phyloP scores from a whole-genome alignment of 352 stramenopile genomes.

The Pythium oligandrum region DNA sequence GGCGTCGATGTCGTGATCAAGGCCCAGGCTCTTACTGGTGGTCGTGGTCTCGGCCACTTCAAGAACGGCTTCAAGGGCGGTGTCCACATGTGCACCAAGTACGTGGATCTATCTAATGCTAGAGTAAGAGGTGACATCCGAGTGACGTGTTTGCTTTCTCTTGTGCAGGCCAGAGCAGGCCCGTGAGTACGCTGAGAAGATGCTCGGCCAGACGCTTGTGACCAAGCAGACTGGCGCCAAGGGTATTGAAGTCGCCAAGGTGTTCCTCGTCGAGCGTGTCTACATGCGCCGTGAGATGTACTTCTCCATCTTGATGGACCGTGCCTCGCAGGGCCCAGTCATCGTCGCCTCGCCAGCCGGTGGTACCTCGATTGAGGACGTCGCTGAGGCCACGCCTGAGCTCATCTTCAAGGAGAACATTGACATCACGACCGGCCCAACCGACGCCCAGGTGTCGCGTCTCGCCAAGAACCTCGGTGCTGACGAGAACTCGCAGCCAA shows the following conservation, averaged over 20 bases:
- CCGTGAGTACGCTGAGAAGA: slow-evolving; percentile 80
- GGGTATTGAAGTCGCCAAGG: slow-evolving; percentile 87
- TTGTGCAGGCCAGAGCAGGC: slow-evolving; percentile 60
- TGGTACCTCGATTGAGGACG: slow-evolving; percentile 96
- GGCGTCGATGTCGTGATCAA: slow-evolving; percentile 94
- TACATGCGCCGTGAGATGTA: slow-evolving; percentile 97
- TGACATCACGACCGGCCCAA: slow-evolving; percentile 92
- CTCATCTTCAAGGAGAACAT: slow-evolving; percentile 93
- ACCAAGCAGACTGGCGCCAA: slow-evolving; percentile 93
- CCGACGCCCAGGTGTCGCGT: slow-evolving; percentile 66
- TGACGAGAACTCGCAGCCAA: slow-evolving; percentile 36
- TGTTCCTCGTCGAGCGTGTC: slow-evolving; percentile 91
- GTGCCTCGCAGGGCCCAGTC: slow-evolving; percentile 91
- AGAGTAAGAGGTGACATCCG: not conserved
- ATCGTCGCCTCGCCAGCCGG: slow-evolving; percentile 94
- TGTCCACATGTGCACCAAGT: slow-evolving; percentile 95
- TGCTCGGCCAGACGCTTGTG: slow-evolving; percentile 94
- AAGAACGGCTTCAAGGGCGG: slow-evolving; percentile 97
- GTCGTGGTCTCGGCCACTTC: slow-evolving; percentile 94
- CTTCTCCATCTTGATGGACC: slow-evolving; percentile 98
- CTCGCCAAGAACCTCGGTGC: slow-evolving; percentile 75
- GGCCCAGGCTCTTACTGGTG: slow-evolving; percentile 95
- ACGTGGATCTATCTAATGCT: slow-evolving; percentile 7
- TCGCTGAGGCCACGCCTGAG: slow-evolving; percentile 92
- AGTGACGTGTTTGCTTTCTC: not conserved